Evolutionary conservation across 1,139 yeast genomes (phyloP).

Genomic region (Arxiozyma bovina): DNA sequence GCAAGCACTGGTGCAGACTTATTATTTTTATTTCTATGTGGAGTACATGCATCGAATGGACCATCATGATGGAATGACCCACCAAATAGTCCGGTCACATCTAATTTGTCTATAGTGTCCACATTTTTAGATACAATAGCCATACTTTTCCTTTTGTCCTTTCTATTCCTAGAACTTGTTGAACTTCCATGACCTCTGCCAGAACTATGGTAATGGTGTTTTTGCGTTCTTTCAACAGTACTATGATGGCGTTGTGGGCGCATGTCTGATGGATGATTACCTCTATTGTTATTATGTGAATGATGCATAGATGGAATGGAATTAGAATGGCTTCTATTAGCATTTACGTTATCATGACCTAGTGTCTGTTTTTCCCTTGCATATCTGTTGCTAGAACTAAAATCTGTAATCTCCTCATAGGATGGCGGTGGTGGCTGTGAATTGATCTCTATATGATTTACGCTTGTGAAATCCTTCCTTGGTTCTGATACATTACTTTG

Average conservation of each 20-base stretch:
- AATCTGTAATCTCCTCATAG: slow-evolving; percentile 60
- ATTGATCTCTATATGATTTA: neutral
- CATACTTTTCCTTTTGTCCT: slow-evolving; percentile 41
- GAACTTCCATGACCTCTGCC: neutral
- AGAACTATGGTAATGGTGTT: slow-evolving; percentile 2
- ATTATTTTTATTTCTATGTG: slow-evolving; percentile 78
- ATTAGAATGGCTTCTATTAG: slow-evolving; percentile 5
- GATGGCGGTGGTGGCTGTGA: slow-evolving; percentile 40
- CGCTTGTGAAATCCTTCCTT: slow-evolving; percentile 5
- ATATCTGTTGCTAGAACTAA: slow-evolving; percentile 12
- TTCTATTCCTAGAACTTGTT: slow-evolving; percentile 15
- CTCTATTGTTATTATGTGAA: neutral
- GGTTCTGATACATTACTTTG: slow-evolving; percentile 2
- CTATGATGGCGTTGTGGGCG: slow-evolving; percentile 9
- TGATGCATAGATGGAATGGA: neutral
- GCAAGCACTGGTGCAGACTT: slow-evolving; percentile 90
- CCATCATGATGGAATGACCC: slow-evolving; percentile 97
- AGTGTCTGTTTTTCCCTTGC: slow-evolving; percentile 16
- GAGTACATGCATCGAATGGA: slow-evolving; percentile 96
- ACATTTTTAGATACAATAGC: slow-evolving; percentile 40
- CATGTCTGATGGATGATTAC: neutral
- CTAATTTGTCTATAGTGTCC: slow-evolving; percentile 89
- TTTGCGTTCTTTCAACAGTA: slow-evolving; percentile 2
- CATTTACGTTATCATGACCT: neutral
- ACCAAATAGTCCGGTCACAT: slow-evolving; percentile 93